phyloP scores from a whole-genome alignment of 495 filamentous ascomycete genomes.

The Podospora pseudoanserina region DNA sequence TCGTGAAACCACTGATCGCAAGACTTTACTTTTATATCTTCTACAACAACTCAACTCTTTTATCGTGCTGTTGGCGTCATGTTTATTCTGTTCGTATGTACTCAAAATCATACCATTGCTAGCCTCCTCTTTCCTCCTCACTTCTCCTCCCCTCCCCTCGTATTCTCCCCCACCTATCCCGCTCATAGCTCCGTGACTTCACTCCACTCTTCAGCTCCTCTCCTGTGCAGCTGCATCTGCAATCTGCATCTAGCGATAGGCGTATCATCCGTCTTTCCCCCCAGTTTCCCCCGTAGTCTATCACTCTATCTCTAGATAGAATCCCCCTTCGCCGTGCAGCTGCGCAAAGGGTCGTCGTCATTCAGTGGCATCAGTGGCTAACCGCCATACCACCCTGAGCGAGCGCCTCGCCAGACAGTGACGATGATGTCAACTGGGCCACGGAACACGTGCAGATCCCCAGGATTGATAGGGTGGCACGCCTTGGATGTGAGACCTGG shows the following conservation, averaged over 20 bases:
- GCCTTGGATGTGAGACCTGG: conserved; percentile 15
- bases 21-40: neutral
- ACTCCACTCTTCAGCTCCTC: conserved; percentile 5
- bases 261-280: neutral
- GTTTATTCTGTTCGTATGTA: neutral
- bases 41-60: neutral
- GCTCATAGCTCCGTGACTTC: neutral
- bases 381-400: neutral
- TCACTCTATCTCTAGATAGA: neutral
- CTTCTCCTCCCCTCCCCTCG: neutral
- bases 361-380: conserved; percentile 1
- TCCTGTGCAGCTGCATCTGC: neutral
- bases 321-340: neutral
- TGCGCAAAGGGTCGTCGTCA: neutral
- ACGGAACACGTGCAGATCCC: conserved; percentile 6
- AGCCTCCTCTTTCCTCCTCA: neutral
- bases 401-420: neutral
- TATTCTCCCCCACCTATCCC: neutral
- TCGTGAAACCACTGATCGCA: neutral
- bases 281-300: neutral
- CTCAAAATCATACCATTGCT: neutral
- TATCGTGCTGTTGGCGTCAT: neutral
- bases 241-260: conserved; percentile 1
- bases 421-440: conserved; percentile 26
- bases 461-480: conserved; percentile 20